phyloP scores from a whole-genome alignment of 2,329 filamentous ascomycete genomes.

The Graphilbum ipis-grandicollis region DNA sequence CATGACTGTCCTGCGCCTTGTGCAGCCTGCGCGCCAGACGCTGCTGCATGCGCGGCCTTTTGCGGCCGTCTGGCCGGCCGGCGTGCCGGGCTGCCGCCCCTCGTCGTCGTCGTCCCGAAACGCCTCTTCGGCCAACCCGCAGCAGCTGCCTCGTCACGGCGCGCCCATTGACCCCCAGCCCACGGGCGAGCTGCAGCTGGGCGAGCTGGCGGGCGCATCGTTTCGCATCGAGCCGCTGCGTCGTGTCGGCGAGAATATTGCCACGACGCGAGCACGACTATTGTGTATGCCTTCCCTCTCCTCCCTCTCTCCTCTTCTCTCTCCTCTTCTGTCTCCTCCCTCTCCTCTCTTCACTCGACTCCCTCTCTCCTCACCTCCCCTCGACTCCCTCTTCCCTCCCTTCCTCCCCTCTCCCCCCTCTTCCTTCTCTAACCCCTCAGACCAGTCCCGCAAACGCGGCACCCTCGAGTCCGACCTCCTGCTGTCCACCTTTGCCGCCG shows the following conservation, averaged over 20 bases:
- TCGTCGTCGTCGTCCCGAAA: conserved; percentile 1
- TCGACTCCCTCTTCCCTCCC: too few relatives aligned
- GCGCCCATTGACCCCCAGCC: conserved; percentile 14
- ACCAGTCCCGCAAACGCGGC: conserved; percentile 92
- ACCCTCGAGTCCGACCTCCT: conserved; percentile 92
- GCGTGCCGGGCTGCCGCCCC: neutral
- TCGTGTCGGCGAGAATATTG: conserved; percentile 63
- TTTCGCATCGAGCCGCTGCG: conserved; percentile 86
- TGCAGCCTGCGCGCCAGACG: conserved; percentile 8
- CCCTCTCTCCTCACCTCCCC: conserved; percentile 6
- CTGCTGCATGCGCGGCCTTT: conserved; percentile 4
- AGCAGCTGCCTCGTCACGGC: conserved; percentile 1
- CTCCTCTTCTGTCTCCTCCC: conserved; percentile 5
- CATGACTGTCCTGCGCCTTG: conserved; percentile 4
- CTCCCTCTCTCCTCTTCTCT: conserved; percentile 5
- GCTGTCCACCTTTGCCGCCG: conserved; percentile 83
- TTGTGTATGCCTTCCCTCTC: conserved; percentile 29
- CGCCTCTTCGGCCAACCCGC: too few relatives aligned
- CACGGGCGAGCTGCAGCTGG: conserved; percentile 51
- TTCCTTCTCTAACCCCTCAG: conserved; percentile 25
- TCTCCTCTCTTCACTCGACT: conserved; percentile 4
- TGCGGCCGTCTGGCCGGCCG: neutral
- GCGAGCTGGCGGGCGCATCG: conserved; percentile 70
- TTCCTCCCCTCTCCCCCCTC: conserved; percentile 5
- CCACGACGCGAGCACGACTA: conserved; percentile 78